phyloP scores from a whole-genome alignment of 2,329 filamentous ascomycete species.

The Zopfia rhizophila region DNA sequence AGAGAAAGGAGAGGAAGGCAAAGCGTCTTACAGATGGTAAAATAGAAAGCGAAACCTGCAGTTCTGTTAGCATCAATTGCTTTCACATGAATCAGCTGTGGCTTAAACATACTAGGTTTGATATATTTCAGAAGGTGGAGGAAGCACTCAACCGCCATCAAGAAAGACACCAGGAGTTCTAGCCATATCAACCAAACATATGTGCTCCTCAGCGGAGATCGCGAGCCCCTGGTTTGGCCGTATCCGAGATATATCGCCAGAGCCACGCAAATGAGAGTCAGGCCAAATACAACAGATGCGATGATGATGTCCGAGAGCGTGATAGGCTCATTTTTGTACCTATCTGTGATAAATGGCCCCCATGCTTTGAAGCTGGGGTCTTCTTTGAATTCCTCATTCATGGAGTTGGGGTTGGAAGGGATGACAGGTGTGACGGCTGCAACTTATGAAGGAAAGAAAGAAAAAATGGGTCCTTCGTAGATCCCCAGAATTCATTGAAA shows the following conservation, averaged over 20 bases:
- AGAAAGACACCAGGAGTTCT: conserved; percentile 56
- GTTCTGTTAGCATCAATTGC: conserved; percentile 8
- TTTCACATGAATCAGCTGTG: not conserved
- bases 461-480: no score
- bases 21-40: conserved; percentile 37
- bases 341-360: conserved; percentile 35
- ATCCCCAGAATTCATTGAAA: no score
- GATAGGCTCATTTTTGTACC: conserved; percentile 39
- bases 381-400: conserved; percentile 23
- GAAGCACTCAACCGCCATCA: conserved; percentile 55
- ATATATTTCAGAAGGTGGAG: conserved; percentile 47
- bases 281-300: conserved; percentile 40
- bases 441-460: no score
- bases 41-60: conserved; percentile 47
- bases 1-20: no score
- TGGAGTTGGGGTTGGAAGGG: no score
- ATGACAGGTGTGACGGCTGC: no score
- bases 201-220: conserved; percentile 46
- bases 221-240: conserved; percentile 36
- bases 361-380: conserved; percentile 31
- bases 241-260: conserved; percentile 48
- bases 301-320: conserved; percentile 43
- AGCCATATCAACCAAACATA: conserved; percentile 63
- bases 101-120: conserved; percentile 42
- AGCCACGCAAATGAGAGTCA: conserved; percentile 38